Conservation (phyloP, 768 basidiomycete species). For the Auriculariales sp. region DNA sequence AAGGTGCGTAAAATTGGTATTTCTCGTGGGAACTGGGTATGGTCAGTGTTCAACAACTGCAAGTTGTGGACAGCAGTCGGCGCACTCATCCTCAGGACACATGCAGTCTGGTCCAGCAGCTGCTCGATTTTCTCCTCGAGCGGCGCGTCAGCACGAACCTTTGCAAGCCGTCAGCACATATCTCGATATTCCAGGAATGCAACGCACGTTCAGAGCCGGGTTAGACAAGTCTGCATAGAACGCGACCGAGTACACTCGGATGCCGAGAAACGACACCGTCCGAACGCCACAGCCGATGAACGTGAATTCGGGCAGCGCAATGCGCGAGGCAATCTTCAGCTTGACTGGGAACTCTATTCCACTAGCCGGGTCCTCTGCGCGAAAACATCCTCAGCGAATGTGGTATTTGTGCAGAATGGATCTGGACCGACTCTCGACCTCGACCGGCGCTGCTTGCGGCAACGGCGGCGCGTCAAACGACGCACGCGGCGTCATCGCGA, state of each 20-base stretch:
- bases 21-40: constrained; percentile 57
- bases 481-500: too few relatives aligned
- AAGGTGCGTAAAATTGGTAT: constrained; percentile 63
- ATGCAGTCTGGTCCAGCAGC: constrained; percentile 52
- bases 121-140: constrained; percentile 58
- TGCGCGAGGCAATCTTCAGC: constrained; percentile 47
- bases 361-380: constrained; percentile 59
- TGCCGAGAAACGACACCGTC: constrained; percentile 74
- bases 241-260: constrained; percentile 80
- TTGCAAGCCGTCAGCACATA: constrained; percentile 29
- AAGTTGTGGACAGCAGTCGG: background rate
- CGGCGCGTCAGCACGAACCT: constrained; percentile 39
- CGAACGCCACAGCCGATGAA: constrained; percentile 78
- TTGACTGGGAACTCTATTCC: constrained; percentile 58
- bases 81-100: constrained; percentile 61
- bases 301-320: constrained; percentile 44
- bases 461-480: too few relatives aligned
- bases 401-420: too few relatives aligned
- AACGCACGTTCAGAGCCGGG: constrained; percentile 15
- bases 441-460: too few relatives aligned
- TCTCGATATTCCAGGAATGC: background rate
- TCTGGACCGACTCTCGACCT: too few relatives aligned
- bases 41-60: background rate
- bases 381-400: too few relatives aligned
- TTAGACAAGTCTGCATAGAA: constrained; percentile 79